Evolutionary conservation across 2,329 filamentous ascomycete genomes (phyloP).

Genomic region (Sclerotinia subarctica): DNA sequence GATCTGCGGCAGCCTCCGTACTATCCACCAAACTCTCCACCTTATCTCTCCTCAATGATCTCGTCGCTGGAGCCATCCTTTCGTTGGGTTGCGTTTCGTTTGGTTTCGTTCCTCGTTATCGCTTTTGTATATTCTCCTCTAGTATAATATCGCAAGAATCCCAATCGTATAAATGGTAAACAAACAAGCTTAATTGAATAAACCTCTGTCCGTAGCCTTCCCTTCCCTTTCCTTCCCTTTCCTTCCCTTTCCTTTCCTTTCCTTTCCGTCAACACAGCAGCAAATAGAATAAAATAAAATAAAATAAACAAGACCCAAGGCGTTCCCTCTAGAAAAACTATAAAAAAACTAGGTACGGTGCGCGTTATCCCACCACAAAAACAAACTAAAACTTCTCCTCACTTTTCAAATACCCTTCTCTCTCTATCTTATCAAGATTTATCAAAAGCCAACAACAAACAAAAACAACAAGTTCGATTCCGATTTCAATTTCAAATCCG

Average conservation of each 20-base stretch:
- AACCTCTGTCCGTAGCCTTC: neutral
- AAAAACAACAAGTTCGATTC: neutral
- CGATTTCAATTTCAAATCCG: no score
- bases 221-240: neutral
- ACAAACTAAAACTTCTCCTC: neutral
- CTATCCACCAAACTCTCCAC: constrained; percentile 1
- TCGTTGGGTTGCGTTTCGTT: neutral
- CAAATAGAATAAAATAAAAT: no score
- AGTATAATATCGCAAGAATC: neutral
- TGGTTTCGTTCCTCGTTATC: neutral
- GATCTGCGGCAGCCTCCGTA: constrained; percentile 1
- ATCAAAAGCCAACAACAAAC: neutral
- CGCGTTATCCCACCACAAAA: neutral
- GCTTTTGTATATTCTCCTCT: neutral
- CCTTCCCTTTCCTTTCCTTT: no score
- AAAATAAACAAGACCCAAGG: neutral
- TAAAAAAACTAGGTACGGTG: no score
- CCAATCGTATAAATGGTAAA: neutral
- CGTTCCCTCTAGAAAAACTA: neutral
- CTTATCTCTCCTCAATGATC: constrained; percentile 10
- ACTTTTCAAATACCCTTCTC: neutral
- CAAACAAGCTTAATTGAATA: neutral
- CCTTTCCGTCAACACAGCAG: no score
- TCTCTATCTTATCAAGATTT: neutral
- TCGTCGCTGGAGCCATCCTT: constrained; percentile 10